phyloP scores from a whole-genome alignment of 352 stramenopile genomes.

The Elongisporangium senticosum region DNA sequence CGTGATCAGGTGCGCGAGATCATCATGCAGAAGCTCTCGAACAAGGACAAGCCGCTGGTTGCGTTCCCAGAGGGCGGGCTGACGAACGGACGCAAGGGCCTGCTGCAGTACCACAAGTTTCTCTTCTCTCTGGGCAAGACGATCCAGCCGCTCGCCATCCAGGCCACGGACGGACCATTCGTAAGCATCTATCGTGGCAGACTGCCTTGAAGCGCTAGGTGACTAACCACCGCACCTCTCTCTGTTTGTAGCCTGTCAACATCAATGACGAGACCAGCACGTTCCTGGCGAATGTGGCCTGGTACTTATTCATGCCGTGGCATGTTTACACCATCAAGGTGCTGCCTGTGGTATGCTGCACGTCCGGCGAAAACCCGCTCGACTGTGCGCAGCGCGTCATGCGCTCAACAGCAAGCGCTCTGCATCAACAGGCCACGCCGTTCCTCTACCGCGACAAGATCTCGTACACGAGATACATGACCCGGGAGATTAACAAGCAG shows the following conservation, averaged over 20 bases:
- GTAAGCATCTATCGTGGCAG: conserved; percentile 17
- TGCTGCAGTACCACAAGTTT: conserved; percentile 79
- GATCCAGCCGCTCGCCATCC: conserved; percentile 59
- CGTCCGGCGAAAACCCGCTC: conserved; percentile 37
- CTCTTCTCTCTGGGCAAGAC: conserved; percentile 62
- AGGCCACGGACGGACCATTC: conserved; percentile 56
- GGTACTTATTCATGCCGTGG: conserved; percentile 68
- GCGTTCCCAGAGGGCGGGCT: conserved; percentile 66
- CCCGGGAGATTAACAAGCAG: conserved; percentile 40
- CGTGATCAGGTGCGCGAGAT: conserved; percentile 54
- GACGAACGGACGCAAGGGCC: conserved; percentile 53
- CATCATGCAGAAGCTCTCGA: conserved; percentile 48
- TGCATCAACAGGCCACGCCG: conserved; percentile 50
- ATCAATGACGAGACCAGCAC: conserved; percentile 79
- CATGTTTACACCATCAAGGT: conserved; percentile 63
- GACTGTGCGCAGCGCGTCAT: conserved; percentile 59
- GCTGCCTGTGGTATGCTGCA: conserved; percentile 30
- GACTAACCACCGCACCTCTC: not conserved
- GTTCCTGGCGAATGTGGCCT: conserved; percentile 65
- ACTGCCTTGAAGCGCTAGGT: not conserved
- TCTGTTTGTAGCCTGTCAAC: conserved; percentile 46
- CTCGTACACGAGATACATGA: conserved; percentile 51
- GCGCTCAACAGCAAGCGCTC: conserved; percentile 34
- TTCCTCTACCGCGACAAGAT: conserved; percentile 78
- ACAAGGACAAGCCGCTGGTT: conserved; percentile 42